These are phyloP conservation scores for Colletotrichum navitas DNA, from an alignment of 2,329 filamentous ascomycete species.

Conservation along the genomic window DNA sequence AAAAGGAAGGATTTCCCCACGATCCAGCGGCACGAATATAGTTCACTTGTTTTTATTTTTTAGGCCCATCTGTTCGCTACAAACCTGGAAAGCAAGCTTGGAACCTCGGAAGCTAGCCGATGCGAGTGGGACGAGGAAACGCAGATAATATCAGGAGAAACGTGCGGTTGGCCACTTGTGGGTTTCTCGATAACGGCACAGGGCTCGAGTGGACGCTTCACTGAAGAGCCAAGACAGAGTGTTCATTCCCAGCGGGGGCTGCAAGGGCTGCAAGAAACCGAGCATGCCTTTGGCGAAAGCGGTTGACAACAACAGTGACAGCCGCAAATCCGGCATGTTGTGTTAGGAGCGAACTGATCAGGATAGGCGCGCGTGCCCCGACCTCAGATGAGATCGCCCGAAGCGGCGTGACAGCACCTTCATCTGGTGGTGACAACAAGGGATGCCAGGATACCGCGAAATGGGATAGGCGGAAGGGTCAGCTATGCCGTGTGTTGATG, in stretches of 20 bases:
- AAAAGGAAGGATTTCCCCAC: background rate
- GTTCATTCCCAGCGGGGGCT: slow-evolving; percentile 30
- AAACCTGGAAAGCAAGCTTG: slow-evolving; percentile 7
- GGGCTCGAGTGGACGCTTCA: slow-evolving; percentile 13
- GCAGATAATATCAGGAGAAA: slow-evolving; percentile 1
- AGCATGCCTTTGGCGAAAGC: background rate
- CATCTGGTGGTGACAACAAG: slow-evolving; percentile 1
- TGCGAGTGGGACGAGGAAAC: slow-evolving; percentile 10
- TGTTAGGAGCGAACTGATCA: slow-evolving; percentile 7
- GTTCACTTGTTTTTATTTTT: background rate
- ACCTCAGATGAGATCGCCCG: background rate
- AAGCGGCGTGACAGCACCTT: slow-evolving; percentile 7
- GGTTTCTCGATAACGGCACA: slow-evolving; percentile 23
- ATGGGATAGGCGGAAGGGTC: background rate
- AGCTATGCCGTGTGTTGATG: background rate
- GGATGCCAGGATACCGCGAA: no score
- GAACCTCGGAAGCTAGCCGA: background rate
- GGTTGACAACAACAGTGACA: slow-evolving; percentile 15
- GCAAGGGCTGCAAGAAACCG: slow-evolving; percentile 14
- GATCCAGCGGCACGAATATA: background rate
- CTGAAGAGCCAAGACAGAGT: slow-evolving; percentile 11
- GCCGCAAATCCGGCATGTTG: slow-evolving; percentile 14
- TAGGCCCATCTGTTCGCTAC: slow-evolving; percentile 10
- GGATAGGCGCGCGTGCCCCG: background rate
- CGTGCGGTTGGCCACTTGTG: slow-evolving; percentile 11